A percentile compares a stretch with the other conserved stretches of the same genome.
Conservation (phyloP, 2,329 filamentous ascomycete species). For the Aureobasidium sp. region DNA sequence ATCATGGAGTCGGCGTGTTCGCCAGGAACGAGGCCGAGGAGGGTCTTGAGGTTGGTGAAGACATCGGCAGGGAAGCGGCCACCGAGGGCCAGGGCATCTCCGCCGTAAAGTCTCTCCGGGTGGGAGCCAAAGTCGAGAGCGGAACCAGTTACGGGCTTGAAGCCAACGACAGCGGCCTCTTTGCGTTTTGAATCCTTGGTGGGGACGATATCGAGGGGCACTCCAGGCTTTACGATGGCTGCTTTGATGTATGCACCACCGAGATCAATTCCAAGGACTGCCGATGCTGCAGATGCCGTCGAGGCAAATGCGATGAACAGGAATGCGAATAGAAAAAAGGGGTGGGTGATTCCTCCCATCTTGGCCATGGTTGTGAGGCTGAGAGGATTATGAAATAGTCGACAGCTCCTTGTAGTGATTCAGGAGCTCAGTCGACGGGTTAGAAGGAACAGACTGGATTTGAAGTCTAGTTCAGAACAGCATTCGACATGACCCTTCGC, state of each 20-base stretch:
- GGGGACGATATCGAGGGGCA: conserved; percentile 93
- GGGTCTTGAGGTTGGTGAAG: conserved; percentile 85
- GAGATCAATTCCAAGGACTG: conserved; percentile 86
- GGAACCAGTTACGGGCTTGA: conserved; percentile 72
- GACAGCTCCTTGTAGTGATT: neutral
- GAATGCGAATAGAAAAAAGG: conserved; percentile 31
- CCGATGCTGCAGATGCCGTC: conserved; percentile 57
- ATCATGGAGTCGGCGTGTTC: conserved; percentile 52
- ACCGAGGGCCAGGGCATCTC: conserved; percentile 80
- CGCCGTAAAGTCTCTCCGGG: conserved; percentile 86
- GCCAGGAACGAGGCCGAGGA: conserved; percentile 61
- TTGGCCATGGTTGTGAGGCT: conserved; percentile 12
- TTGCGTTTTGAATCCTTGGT: conserved; percentile 98
- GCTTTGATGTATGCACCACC: conserved; percentile 98
- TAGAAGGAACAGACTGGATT: neutral
- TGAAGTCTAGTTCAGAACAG: neutral
- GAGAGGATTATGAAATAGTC: neutral
- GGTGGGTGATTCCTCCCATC: conserved; percentile 7
- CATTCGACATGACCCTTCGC: conserved; percentile 7
- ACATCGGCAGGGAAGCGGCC: conserved; percentile 88
- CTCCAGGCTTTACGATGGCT: conserved; percentile 88
- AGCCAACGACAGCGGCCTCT: conserved; percentile 82
- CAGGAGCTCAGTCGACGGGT: neutral
- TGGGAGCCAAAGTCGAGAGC: conserved; percentile 44
- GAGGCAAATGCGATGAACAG: conserved; percentile 50